Evolutionary conservation across 805 yeast genomes (phyloP).

Genomic region (Yarrowia hollandica): DNA sequence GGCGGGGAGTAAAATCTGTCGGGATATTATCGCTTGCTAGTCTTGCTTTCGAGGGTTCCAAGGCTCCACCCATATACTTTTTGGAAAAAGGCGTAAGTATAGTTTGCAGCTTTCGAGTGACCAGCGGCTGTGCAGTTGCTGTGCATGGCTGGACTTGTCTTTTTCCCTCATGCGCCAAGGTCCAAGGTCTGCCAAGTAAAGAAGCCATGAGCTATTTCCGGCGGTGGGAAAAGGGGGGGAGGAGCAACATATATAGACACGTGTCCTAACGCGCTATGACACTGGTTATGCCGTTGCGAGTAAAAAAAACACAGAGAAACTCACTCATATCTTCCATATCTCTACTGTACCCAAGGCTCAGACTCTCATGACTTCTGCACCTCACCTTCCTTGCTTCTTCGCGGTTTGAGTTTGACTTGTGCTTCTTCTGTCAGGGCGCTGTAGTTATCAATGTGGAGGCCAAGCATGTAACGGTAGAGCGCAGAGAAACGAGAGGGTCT

Average conservation of each 20-base stretch:
- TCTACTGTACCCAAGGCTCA: too few relatives aligned
- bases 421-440: neutral
- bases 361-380: neutral
- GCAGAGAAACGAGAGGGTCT: too few relatives aligned
- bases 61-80: constrained; percentile 1
- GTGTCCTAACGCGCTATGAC: too few relatives aligned
- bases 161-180: constrained; percentile 19
- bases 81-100: neutral
- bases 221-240: neutral
- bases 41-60: too few relatives aligned
- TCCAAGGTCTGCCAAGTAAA: too few relatives aligned
- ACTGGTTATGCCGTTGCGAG: too few relatives aligned
- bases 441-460: neutral
- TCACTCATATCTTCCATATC: too few relatives aligned
- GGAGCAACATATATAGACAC: neutral
- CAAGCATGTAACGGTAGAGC: neutral
- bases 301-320: too few relatives aligned
- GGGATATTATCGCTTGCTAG: too few relatives aligned
- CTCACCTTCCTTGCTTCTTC: neutral
- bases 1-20: too few relatives aligned
- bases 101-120: neutral
- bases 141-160: constrained; percentile 19
- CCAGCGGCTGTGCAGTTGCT: constrained; percentile 27
- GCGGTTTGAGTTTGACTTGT: neutral
- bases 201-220: too few relatives aligned